Conservation (phyloP, 2,329 filamentous ascomycete genomes). For the Talaromyces atroroseus region DNA sequence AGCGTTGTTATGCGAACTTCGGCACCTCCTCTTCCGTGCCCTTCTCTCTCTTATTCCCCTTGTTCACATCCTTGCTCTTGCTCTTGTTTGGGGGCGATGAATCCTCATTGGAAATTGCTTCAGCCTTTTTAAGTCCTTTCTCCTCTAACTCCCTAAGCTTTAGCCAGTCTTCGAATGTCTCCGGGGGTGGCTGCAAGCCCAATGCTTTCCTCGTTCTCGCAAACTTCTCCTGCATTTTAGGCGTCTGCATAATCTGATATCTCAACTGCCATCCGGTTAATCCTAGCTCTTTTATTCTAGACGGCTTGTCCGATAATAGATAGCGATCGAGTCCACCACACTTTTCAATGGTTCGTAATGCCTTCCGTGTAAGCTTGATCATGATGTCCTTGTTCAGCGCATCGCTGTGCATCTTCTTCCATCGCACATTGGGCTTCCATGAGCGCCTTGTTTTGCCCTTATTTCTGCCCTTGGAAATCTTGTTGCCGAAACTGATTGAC, state of each 20-base stretch:
- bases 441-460: conserved; percentile 44
- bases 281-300: conserved; percentile 77
- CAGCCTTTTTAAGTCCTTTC: conserved; percentile 5
- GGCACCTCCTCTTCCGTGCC: conserved; percentile 1
- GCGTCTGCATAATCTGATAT: conserved; percentile 83
- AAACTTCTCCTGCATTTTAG: conserved; percentile 60
- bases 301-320: conserved; percentile 71
- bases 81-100: neutral
- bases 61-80: neutral
- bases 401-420: conserved; percentile 43
- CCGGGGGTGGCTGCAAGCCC: conserved; percentile 54
- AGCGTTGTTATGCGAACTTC: neutral
- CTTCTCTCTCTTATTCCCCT: neutral
- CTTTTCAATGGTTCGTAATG: conserved; percentile 62
- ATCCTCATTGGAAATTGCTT: neutral
- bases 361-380: conserved; percentile 43
- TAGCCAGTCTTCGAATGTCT: conserved; percentile 37
- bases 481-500: conserved; percentile 46
- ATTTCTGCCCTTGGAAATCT: conserved; percentile 45
- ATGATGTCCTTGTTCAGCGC: conserved; percentile 39
- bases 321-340: conserved; percentile 89
- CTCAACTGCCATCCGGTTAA: conserved; percentile 84
- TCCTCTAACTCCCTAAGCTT: conserved; percentile 38
- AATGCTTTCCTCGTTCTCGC: conserved; percentile 58
- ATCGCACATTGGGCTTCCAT: conserved; percentile 47